Percentiles rank a stretch among this genome's conserved stretches.
These are phyloP conservation scores for Neurospora sp. DNA, from an alignment of 2,329 filamentous ascomycete genomes.

Conservation along the genomic window DNA sequence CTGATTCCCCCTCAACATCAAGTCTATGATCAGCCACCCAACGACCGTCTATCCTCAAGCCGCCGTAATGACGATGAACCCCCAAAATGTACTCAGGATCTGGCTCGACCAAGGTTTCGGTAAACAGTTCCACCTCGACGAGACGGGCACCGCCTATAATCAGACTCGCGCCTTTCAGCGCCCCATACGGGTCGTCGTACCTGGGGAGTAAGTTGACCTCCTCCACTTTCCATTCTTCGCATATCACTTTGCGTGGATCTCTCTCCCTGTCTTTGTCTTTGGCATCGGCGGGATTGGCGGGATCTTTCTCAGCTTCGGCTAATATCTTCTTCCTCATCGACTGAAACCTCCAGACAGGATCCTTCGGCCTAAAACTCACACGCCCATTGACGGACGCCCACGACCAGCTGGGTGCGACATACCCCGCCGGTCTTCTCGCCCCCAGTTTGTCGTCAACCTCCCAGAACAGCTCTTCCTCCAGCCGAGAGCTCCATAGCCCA, in stretches of 20 bases:
- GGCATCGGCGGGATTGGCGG: too few relatives aligned
- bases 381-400: constrained; percentile 15
- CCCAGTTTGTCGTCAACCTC: background rate
- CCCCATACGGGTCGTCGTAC: background rate
- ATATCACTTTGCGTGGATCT: background rate
- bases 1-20: background rate
- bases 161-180: background rate
- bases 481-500: constrained; percentile 16
- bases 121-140: background rate
- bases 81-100: background rate
- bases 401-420: constrained; percentile 17
- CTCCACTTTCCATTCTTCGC: background rate
- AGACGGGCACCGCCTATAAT: background rate
- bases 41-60: background rate
- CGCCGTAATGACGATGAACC: background rate
- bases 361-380: background rate
- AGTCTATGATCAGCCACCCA: background rate
- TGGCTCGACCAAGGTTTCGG: background rate
- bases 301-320: background rate
- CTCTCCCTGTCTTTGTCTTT: background rate
- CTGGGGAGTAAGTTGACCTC: background rate
- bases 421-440: background rate
- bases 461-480: constrained; percentile 14
- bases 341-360: background rate
- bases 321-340: background rate